phyloP scores from a whole-genome alignment of 2,329 filamentous ascomycete genomes.

The Pseudogymnoascus sp. region DNA sequence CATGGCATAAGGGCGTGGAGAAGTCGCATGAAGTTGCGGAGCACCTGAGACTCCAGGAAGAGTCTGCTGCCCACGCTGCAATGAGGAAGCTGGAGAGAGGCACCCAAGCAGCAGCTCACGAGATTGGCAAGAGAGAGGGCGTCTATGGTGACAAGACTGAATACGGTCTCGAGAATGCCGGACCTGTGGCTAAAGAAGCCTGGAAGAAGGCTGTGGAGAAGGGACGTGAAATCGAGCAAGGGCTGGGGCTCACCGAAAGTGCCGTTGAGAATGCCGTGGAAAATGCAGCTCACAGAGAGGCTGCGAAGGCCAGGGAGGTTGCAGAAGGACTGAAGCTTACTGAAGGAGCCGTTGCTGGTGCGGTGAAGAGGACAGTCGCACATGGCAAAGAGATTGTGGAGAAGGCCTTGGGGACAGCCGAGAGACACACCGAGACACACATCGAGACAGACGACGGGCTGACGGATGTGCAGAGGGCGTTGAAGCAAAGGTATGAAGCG shows the following conservation, averaged over 20 bases:
- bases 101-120: neutral
- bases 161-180: slow-evolving; percentile 16
- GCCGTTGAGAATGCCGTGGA: neutral
- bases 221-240: neutral
- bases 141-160: neutral
- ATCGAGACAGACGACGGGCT: slow-evolving; percentile 11
- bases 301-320: slow-evolving; percentile 7
- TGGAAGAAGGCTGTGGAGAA: neutral
- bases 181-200: slow-evolving; percentile 16
- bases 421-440: slow-evolving; percentile 40
- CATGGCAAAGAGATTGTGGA: slow-evolving; percentile 32
- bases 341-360: slow-evolving; percentile 31
- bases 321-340: slow-evolving; percentile 25
- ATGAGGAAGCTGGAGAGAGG: neutral
- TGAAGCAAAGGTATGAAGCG: slow-evolving; percentile 45
- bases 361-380: slow-evolving; percentile 33
- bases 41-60: neutral
- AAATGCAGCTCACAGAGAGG: neutral
- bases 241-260: neutral
- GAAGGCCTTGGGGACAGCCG: slow-evolving; percentile 32
- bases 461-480: slow-evolving; percentile 36
- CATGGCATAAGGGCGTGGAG: neutral
- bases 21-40: slow-evolving; percentile 8
- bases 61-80: neutral
- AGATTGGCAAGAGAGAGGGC: neutral